phyloP scores from a whole-genome alignment of 1,284 basidiomycete species.

The Coniophora puteana region DNA sequence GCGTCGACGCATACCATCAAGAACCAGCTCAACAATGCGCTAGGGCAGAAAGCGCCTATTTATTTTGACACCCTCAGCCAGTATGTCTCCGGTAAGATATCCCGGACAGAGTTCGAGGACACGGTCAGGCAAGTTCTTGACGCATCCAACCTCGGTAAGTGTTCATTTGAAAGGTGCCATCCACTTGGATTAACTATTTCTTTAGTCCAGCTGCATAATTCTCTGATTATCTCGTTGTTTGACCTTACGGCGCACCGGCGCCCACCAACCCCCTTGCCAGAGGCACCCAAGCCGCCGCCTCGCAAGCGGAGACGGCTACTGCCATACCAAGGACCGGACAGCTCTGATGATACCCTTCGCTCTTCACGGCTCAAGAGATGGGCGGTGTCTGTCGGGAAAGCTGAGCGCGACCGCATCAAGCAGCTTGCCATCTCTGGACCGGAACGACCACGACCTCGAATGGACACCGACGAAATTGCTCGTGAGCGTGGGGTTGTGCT shows the following conservation, averaged over 20 bases:
- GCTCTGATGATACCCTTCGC: slow-evolving; percentile 49
- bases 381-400: slow-evolving; percentile 65
- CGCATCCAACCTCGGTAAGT: slow-evolving; percentile 55
- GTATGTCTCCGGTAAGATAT: slow-evolving; percentile 65
- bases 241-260: slow-evolving; percentile 70
- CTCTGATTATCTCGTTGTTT: slow-evolving; percentile 75
- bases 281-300: slow-evolving; percentile 58
- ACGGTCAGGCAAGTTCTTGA: slow-evolving; percentile 60
- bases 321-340: slow-evolving; percentile 64
- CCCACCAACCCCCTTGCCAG: slow-evolving; percentile 57
- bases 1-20: slow-evolving; percentile 75
- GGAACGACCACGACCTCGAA: slow-evolving; percentile 39
- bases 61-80: slow-evolving; percentile 65
- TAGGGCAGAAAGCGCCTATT: slow-evolving; percentile 54
- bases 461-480: slow-evolving; percentile 61
- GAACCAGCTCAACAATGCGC: slow-evolving; percentile 53
- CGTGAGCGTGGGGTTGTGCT: slow-evolving; percentile 65
- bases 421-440: slow-evolving; percentile 37
- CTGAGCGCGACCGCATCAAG: slow-evolving; percentile 68
- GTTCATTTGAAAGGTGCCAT: neutral
- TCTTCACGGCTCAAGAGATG: slow-evolving; percentile 71
- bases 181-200: slow-evolving; percentile 8
- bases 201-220: slow-evolving; percentile 74
- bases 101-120: slow-evolving; percentile 74
- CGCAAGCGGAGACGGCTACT: slow-evolving; percentile 68